Evolutionary conservation across 1,284 basidiomycete species (phyloP), one percentile per base, ranked within the genome.

Genomic region (Austroboletus novae-zelandiae): DNA sequence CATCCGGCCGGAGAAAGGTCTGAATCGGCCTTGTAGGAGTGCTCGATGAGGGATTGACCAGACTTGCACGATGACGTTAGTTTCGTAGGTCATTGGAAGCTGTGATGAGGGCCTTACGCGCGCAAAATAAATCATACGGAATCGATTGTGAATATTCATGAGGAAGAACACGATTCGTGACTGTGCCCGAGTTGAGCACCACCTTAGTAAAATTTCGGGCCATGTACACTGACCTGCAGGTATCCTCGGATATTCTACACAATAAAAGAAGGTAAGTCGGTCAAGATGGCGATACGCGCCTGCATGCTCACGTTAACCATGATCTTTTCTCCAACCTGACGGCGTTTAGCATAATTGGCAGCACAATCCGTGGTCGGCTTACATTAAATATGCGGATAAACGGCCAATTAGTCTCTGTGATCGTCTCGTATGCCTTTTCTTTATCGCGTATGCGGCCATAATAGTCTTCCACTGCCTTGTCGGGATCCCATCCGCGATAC

Each of bases 11-110:
- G 89, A 1, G 94, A 97, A 9, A 99, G 81, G 65, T 98, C 97
- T 0, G 96, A 94, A 66, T 99, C 96, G 29, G 96, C 95, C 72
- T 97, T 98, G 78, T 96, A 99, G 5, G 95, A 97, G 68, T 99
- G 97, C 67, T 99, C 97, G 57, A 98, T 95, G 51, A 98, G 79
- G 7, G 91, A 97, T 77, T 94, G 93, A 11, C 94, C 94, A 6
- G 93, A 95, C 91, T 56, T 36, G 32, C 15, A 5, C 8, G 43
- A 9, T 17, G 17, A 20, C 1, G 20, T 64, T 13, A 62, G 40
- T 36, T 17, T 43, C 20, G 1, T 20, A 14, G 2, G 14, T 11
- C 11, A 17, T 11, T 29, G 10, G 2, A 36, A 32, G 9, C 9
- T 45, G 54, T 13, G 39, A 42, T 14, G 34, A 37, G 9, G 20